Evolutionary conservation across 2,329 filamentous ascomycete species (phyloP).

Genomic region (Colletotrichum zoysiae): DNA sequence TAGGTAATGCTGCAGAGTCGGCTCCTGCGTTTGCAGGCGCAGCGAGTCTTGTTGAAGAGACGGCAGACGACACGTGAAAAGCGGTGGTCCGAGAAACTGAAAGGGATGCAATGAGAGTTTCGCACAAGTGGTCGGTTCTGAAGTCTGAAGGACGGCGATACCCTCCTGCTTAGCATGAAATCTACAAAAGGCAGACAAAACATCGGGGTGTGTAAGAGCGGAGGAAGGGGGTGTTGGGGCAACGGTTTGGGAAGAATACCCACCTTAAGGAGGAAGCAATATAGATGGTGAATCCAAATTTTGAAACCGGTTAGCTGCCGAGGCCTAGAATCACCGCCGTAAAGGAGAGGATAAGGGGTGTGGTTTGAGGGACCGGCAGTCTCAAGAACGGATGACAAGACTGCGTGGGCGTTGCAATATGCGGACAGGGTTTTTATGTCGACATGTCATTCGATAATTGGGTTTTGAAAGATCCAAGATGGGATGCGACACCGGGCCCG

Average conservation of each 20-base stretch:
- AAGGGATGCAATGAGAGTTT: conserved; percentile 21
- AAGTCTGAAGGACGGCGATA: conserved; percentile 15
- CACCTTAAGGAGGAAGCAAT: conserved; percentile 34
- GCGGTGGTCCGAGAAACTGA: conserved; percentile 3
- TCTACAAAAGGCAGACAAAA: conserved; percentile 4
- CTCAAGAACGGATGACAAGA: conserved; percentile 13
- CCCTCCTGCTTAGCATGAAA: conserved; percentile 26
- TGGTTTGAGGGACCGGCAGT: conserved; percentile 20
- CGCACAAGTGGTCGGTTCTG: conserved; percentile 26
- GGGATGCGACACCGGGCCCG: conserved; percentile 19
- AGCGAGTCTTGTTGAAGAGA: conserved; percentile 10
- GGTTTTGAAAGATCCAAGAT: conserved; percentile 24
- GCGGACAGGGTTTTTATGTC: conserved; percentile 20
- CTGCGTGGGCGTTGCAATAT: conserved; percentile 18
- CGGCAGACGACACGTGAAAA: conserved; percentile 15
- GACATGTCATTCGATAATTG: conserved; percentile 32
- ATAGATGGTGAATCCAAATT: conserved; percentile 29
- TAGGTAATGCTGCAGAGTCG: conserved; percentile 10
- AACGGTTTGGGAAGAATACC: conserved; percentile 28
- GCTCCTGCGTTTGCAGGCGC: conserved; percentile 26
- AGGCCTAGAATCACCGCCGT: conserved; percentile 30
- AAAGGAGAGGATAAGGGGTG: conserved; percentile 7
- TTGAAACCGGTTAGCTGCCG: conserved; percentile 34
- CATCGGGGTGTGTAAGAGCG: conserved; percentile 17
- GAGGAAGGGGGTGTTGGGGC: conserved; percentile 34